phyloP scores from a whole-genome alignment of 352 stramenopile genomes.

The Phytopythium chamaehyphon region DNA sequence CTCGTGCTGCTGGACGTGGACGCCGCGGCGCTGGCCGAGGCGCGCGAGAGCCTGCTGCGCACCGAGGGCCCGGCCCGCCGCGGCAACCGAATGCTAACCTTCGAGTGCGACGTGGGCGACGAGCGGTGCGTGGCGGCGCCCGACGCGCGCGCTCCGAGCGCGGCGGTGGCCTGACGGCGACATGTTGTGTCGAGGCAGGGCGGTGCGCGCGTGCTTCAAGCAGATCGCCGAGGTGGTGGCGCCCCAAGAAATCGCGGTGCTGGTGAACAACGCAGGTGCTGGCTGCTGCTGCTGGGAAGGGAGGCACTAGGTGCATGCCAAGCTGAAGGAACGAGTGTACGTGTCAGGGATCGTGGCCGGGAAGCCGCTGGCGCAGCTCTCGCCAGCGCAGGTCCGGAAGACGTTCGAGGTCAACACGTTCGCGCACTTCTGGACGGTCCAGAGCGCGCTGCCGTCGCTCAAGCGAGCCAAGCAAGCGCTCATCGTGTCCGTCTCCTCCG shows the following conservation, averaged over 20 bases:
- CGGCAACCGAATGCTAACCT: constrained; percentile 24
- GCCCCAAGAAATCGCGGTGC: constrained; percentile 40
- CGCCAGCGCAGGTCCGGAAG: constrained; percentile 33
- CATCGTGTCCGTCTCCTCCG: constrained; percentile 72
- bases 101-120: constrained; percentile 63
- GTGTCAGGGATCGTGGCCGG: constrained; percentile 40
- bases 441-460: constrained; percentile 60
- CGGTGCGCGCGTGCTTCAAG: constrained; percentile 26
- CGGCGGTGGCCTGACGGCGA: neutral
- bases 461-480: constrained; percentile 40
- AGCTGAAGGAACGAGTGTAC: neutral
- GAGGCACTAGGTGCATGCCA: neutral
- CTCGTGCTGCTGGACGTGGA: constrained; percentile 68
- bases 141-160: neutral
- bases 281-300: neutral
- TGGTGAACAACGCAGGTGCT: constrained; percentile 60
- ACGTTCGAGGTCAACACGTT: constrained; percentile 64
- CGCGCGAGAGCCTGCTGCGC: neutral
- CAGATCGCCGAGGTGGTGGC: constrained; percentile 22
- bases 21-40: constrained; percentile 24
- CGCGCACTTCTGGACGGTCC: constrained; percentile 71
- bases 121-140: constrained; percentile 27
- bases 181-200: constrained; percentile 11
- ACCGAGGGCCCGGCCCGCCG: neutral
- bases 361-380: constrained; percentile 32